Percentiles rank a stretch among this genome's conserved stretches.
Evolutionary conservation across 805 yeast genomes (phyloP).

Genomic region (Tetrapisispora taiwanensis): DNA sequence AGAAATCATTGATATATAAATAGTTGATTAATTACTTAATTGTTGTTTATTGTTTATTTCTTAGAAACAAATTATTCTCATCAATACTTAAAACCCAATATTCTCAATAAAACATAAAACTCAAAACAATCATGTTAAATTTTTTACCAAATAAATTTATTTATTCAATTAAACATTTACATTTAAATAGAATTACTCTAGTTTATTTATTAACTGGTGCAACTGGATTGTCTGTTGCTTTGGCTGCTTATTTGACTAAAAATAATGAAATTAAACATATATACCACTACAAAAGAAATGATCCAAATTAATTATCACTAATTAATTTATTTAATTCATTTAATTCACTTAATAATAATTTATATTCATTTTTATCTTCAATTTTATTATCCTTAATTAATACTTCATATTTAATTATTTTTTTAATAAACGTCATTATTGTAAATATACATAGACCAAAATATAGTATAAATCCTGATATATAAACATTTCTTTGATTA

Average conservation of each 20-base stretch:
- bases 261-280: conserved; percentile 10
- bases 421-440: conserved; percentile 41
- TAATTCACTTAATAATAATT: conserved; percentile 27
- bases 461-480: conserved; percentile 53
- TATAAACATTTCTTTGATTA: conserved; percentile 52
- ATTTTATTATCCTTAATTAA: conserved; percentile 12
- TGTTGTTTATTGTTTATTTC: no score
- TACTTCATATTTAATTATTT: conserved; percentile 41
- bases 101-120: no score
- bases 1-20: no score
- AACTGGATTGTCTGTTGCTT: background rate
- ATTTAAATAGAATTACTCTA: background rate
- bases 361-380: conserved; percentile 3
- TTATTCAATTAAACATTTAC: background rate
- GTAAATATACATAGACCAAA: conserved; percentile 45
- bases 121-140: background rate
- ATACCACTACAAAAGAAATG: conserved; percentile 12
- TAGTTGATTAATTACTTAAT: no score
- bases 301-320: background rate
- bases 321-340: background rate
- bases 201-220: conserved; percentile 1
- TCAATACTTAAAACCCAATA: background rate
- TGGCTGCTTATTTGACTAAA: conserved; percentile 1
- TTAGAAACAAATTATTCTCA: no score
- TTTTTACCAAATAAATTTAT: background rate